Evolutionary conservation across 495 filamentous ascomycete species (phyloP).

Genomic region (Penicillium odoratum): DNA sequence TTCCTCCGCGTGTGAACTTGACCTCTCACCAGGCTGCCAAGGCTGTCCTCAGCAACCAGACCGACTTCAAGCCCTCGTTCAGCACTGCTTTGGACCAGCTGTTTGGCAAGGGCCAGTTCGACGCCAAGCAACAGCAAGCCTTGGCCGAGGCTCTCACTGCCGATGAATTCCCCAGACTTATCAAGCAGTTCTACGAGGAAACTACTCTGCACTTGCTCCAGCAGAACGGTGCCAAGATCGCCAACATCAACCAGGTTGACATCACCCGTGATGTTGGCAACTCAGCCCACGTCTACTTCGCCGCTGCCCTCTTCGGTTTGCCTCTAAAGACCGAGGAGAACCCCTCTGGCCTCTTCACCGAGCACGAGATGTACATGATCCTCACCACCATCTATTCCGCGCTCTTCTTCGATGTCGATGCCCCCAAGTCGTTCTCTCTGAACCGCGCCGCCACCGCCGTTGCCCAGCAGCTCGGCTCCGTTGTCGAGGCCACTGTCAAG

Average conservation of each 20-base stretch:
- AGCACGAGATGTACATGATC: conserved; percentile 78
- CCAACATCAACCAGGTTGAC: conserved; percentile 66
- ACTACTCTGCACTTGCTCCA: conserved; percentile 64
- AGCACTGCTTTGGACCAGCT: conserved; percentile 54
- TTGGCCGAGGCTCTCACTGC: conserved; percentile 46
- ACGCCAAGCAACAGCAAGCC: conserved; percentile 46
- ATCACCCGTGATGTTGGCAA: conserved; percentile 77
- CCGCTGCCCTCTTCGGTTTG: conserved; percentile 68
- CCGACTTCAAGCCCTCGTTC: conserved; percentile 67
- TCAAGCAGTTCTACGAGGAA: conserved; percentile 59
- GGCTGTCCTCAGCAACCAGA: conserved; percentile 58
- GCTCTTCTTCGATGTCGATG: conserved; percentile 57
- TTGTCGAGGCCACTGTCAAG: conserved; percentile 67
- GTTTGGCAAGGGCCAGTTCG: conserved; percentile 52
- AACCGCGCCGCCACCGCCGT: conserved; percentile 63
- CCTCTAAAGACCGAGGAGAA: conserved; percentile 71
- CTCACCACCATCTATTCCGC: conserved; percentile 64
- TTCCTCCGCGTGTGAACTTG: conserved; percentile 53
- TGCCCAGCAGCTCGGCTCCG: conserved; percentile 58
- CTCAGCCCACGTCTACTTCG: conserved; percentile 70
- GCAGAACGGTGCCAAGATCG: conserved; percentile 61
- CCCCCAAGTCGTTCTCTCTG: conserved; percentile 54
- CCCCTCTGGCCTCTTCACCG: conserved; percentile 69
- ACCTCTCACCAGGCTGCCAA: conserved; percentile 62
- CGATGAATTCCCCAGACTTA: conserved; percentile 50